These are phyloP conservation scores for Candida coquimbonensis DNA, from an alignment of 805 yeast genomes.

Conservation along the genomic window DNA sequence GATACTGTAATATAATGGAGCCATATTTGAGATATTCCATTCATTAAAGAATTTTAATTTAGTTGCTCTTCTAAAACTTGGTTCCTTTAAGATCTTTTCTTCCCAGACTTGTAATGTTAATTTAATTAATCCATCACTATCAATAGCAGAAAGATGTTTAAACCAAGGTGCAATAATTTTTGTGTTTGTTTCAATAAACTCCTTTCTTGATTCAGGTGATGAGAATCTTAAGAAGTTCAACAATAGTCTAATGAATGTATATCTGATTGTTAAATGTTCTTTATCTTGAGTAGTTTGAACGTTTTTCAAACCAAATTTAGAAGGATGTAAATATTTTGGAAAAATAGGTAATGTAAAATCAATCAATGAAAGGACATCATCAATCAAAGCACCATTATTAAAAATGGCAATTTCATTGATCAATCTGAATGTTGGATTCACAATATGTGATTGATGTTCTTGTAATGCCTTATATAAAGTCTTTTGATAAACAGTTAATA, in stretches of 20 bases:
- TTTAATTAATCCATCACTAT: constrained; percentile 36
- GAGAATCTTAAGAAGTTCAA: constrained; percentile 41
- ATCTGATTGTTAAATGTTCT: constrained; percentile 43
- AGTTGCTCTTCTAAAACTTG: constrained; percentile 53
- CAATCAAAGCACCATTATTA: constrained; percentile 43
- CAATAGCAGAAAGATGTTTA: constrained; percentile 51
- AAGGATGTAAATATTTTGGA: constrained; percentile 54
- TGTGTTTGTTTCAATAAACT: constrained; percentile 47
- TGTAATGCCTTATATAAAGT: constrained; percentile 60
- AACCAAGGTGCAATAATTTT: constrained; percentile 62
- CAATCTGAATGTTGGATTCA: constrained; percentile 51
- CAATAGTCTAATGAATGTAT: constrained; percentile 56
- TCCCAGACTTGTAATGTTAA: constrained; percentile 42
- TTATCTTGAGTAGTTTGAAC: constrained; percentile 27
- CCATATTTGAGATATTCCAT: constrained; percentile 53
- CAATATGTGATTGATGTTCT: constrained; percentile 44
- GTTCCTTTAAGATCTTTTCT: constrained; percentile 48
- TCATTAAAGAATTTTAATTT: constrained; percentile 78
- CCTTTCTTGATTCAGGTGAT: constrained; percentile 54
- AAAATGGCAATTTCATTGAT: constrained; percentile 45
- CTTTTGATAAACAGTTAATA: constrained; percentile 52
- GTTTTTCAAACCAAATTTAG: constrained; percentile 38
- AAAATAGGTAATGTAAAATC: constrained; percentile 60
- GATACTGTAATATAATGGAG: constrained; percentile 40
- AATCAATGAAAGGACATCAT: constrained; percentile 54